phyloP scores from a whole-genome alignment of 2,329 filamentous ascomycete species.

The Clonostachys byssicola region DNA sequence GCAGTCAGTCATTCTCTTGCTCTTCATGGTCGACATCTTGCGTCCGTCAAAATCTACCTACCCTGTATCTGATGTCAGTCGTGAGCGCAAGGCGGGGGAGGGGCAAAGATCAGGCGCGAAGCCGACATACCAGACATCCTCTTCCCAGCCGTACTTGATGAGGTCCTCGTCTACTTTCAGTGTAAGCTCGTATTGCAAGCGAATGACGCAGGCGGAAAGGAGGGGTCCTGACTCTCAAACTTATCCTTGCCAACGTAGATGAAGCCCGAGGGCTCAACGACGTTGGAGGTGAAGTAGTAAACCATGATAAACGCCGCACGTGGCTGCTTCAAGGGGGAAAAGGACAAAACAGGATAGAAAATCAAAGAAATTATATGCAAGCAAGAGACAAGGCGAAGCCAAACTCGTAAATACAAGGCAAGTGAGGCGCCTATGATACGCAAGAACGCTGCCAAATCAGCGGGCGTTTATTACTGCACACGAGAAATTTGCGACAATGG shows the following conservation, averaged over 20 bases:
- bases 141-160: slow-evolving; percentile 90
- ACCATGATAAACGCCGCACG: slow-evolving; percentile 61
- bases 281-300: slow-evolving; percentile 89
- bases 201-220: neutral
- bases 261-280: slow-evolving; percentile 76
- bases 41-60: too few relatives aligned
- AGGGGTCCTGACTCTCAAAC: slow-evolving; percentile 74
- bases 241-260: slow-evolving; percentile 99
- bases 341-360: too few relatives aligned
- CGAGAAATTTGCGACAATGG: too few relatives aligned
- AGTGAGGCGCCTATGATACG: too few relatives aligned
- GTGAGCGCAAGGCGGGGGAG: neutral
- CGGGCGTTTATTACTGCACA: too few relatives aligned
- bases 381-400: too few relatives aligned
- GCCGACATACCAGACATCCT: slow-evolving; percentile 77
- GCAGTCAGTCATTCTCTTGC: too few relatives aligned
- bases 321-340: too few relatives aligned
- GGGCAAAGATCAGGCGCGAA: neutral
- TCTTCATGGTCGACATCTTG: too few relatives aligned
- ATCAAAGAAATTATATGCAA: too few relatives aligned
- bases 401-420: too few relatives aligned
- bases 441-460: too few relatives aligned
- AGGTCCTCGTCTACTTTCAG: slow-evolving; percentile 77
- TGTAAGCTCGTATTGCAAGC: neutral
- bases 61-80: neutral